phyloP scores from a whole-genome alignment of 2,329 filamentous ascomycete genomes.

The Phialocephala subalpina region DNA sequence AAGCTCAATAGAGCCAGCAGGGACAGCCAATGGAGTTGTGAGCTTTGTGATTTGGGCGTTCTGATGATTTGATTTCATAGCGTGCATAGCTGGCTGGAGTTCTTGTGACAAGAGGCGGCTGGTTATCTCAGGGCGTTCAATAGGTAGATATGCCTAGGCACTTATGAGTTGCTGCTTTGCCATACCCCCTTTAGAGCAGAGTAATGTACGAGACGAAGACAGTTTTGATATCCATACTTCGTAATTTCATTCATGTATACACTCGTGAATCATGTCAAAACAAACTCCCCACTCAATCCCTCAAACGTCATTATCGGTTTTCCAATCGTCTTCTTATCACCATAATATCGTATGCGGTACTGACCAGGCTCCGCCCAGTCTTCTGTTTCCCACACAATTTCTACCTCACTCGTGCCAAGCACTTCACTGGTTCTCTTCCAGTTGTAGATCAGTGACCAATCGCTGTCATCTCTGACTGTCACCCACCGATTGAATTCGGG shows the following conservation, averaged over 20 bases:
- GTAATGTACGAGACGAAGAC: neutral
- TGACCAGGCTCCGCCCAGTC: slow-evolving; percentile 65
- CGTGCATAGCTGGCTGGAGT: slow-evolving; percentile 29
- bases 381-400: slow-evolving; percentile 81
- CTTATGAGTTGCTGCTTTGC: neutral
- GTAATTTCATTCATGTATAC: slow-evolving; percentile 5
- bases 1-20: neutral
- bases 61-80: slow-evolving; percentile 5
- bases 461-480: slow-evolving; percentile 73
- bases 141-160: neutral
- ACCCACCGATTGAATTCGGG: slow-evolving; percentile 62
- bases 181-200: neutral
- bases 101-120: slow-evolving; percentile 3
- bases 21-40: slow-evolving; percentile 7
- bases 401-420: slow-evolving; percentile 80
- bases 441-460: slow-evolving; percentile 84
- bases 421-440: slow-evolving; percentile 79
- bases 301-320: slow-evolving; percentile 73
- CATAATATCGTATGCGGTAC: slow-evolving; percentile 85
- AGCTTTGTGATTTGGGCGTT: slow-evolving; percentile 4
- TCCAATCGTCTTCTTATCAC: slow-evolving; percentile 75
- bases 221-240: neutral
- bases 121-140: neutral
- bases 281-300: slow-evolving; percentile 67
- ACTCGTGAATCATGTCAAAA: slow-evolving; percentile 24